phyloP scores from a whole-genome alignment of 176 grass and related monocot species.

The Lolium multiflorum region DNA sequence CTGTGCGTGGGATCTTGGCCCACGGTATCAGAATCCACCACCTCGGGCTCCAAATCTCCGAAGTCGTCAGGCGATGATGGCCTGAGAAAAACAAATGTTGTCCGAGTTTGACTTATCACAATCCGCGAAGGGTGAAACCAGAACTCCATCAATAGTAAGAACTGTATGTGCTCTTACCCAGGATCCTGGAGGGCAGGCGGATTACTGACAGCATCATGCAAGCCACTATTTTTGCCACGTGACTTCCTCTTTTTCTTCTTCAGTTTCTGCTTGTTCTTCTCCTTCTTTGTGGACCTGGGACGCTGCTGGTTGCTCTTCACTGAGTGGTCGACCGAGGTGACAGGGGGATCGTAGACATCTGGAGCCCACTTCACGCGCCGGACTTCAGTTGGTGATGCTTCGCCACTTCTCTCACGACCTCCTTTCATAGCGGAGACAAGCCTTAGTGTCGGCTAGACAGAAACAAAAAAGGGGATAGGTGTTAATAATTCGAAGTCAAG shows the following conservation, averaged over 20 bases:
- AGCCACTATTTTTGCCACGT: slow-evolving; percentile 11
- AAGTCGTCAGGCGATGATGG: neutral
- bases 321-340: slow-evolving; percentile 43
- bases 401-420: slow-evolving; percentile 24
- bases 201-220: neutral
- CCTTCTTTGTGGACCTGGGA: slow-evolving; percentile 46
- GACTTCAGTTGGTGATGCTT: neutral
- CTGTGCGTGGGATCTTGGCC: slow-evolving; percentile 28
- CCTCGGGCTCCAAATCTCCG: neutral
- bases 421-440: slow-evolving; percentile 60
- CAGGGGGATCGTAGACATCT: slow-evolving; percentile 57
- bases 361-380: slow-evolving; percentile 47
- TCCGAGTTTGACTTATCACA: neutral
- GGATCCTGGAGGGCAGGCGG: neutral
- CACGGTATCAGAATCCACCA: slow-evolving; percentile 30
- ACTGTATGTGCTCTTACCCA: slow-evolving; percentile 25
- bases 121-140: neutral
- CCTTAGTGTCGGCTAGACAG: neutral
- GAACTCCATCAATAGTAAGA: neutral
- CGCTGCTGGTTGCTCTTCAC: slow-evolving; percentile 31
- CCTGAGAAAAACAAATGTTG: neutral
- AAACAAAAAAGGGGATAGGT: neutral
- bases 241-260: slow-evolving; percentile 43
- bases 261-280: slow-evolving; percentile 44
- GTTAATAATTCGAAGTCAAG: neutral